Evolutionary conservation across 2,329 filamentous ascomycete species (phyloP), one percentile per base, ranked within the genome.

Genomic region (Macroventuria anomochaeta): DNA sequence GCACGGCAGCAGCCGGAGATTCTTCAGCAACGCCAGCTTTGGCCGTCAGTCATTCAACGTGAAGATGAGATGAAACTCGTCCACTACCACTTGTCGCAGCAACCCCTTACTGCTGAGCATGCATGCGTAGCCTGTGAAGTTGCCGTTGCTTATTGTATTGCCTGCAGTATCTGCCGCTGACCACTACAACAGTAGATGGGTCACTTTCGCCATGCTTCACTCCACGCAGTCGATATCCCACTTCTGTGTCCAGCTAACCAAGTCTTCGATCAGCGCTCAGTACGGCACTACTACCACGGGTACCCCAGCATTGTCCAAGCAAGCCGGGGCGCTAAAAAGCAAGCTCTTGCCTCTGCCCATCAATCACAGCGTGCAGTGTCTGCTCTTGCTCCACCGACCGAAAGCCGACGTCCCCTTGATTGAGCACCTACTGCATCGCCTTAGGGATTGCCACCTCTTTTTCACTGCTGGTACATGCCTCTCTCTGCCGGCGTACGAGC

Each of bases 261-360:
- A 32, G 26, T 61, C 23, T 17, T 58, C 43, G 20, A 60, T 50
- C 10, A 66, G 46, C 40, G 55, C 52, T 15, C 41, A 38, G 33
- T 55, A 65, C 43, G 46, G 64, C 20, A 68, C 50, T 11, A 65
- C 42, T 6, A 67, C 53, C 5, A 68, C 36, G n/a, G 46, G 66
- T 2, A 65, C 53, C 3, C 54, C 43, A 3, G 20, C 5, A 15
- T 48, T 13, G 3, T 31, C 26, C 13, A 47, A 6, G 11, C 13
- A 41, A 37, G 43, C 58, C 12, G 17, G 60, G 10, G 58, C 37
- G 13, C 28, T 67, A 29, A 67, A 67, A 10, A 69, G 59, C 23
- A 69, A 50, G 46, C 61, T 69, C 56, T 67, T 67, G 7, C 63
- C 57, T 63, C 46, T 55, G 20, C 25, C 40, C 52, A 2, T 58